Evolutionary conservation across 2,329 filamentous ascomycete genomes (phyloP), one percentile per base, ranked within the genome.

Genomic region (Triangularia setosa): DNA sequence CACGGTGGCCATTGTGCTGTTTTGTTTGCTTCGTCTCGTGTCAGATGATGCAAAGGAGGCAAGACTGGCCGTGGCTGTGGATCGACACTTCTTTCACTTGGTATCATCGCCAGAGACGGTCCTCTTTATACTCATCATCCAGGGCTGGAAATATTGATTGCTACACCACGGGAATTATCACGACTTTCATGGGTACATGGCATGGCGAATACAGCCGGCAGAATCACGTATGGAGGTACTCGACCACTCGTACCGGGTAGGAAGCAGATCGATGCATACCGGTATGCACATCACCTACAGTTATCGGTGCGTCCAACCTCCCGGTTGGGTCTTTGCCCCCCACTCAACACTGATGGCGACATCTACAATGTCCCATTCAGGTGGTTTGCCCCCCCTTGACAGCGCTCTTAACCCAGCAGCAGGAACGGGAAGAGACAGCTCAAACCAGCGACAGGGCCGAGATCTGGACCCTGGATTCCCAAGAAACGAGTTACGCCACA

Each of bases 1-100:
- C 8, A 73, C 68, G 24, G 72, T 73, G 11, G 71, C 65, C 72
- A 74, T 74, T 58, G 28, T 60, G 40, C 9, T 16, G 52, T 25
- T 12, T 18, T 14, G 16, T n/a, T 16, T 55, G 52, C 52, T 27
- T 27, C 52, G 23, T 53, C 23, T 55, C 21, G 4, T 27, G 2
- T 25, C 16, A 28, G 12, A 40, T 40, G 52, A 55, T 55, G 23
- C 23, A 16, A 27, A 55, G 7, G 23, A 9, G n/a, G 52, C 52
- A 55, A 28, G 27, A 28, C 21, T 55, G 25, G 52, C 23, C 23
- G 23, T 16, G 8, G 21, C 23, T 55, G 52, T 24, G 21, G 52
- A 28, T 55, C 16, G 55, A 33, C 30, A n/a, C 33, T 59, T 59
- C 14, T 59, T 59, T 5, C 52, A 55, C 52, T 28, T 7, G 52